phyloP scores from a whole-genome alignment of 441 rosid species.

The Pelargonium cotyledonis region DNA sequence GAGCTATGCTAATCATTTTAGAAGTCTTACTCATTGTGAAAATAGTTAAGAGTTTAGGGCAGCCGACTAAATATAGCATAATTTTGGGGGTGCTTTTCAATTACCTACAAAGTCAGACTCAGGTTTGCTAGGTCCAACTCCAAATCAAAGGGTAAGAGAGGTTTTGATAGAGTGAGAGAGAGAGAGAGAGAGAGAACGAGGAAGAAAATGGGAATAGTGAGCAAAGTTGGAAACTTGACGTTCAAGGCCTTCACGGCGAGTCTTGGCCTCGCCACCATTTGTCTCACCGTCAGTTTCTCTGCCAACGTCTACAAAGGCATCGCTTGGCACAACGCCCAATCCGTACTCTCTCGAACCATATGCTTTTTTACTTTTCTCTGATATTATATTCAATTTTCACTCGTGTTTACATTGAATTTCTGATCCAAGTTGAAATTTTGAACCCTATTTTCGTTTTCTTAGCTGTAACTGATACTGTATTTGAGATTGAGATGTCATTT shows the following conservation, averaged over 20 bases:
- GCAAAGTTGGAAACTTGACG: constrained; percentile 56
- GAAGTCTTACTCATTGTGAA: too few relatives aligned
- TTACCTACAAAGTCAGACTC: not conserved
- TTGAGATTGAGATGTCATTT: not conserved
- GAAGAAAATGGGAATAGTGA: constrained; percentile 44
- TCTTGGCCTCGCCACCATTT: constrained; percentile 62
- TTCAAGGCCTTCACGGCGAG: constrained; percentile 76
- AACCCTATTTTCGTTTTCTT: not conserved
- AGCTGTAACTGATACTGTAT: not conserved
- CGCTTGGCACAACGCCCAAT: constrained; percentile 69
- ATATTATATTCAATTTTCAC: not conserved
- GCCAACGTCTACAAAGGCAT: constrained; percentile 68
- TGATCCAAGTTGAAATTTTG: not conserved
- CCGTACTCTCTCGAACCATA: constrained; percentile 26
- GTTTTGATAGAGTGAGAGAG: not conserved
- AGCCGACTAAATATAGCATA: not conserved
- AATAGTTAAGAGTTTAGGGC: too few relatives aligned
- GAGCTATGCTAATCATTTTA: too few relatives aligned
- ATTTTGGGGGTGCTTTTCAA: not conserved
- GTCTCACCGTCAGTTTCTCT: constrained; percentile 66
- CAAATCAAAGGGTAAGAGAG: not conserved
- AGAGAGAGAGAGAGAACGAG: too few relatives aligned
- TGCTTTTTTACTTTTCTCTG: not conserved
- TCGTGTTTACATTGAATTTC: not conserved
- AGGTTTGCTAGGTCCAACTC: not conserved